A percentile compares a stretch with the other conserved stretches of the same genome.
Conservation (phyloP, 2,329 filamentous ascomycete genomes). For the Ophiostoma angusticollis region DNA sequence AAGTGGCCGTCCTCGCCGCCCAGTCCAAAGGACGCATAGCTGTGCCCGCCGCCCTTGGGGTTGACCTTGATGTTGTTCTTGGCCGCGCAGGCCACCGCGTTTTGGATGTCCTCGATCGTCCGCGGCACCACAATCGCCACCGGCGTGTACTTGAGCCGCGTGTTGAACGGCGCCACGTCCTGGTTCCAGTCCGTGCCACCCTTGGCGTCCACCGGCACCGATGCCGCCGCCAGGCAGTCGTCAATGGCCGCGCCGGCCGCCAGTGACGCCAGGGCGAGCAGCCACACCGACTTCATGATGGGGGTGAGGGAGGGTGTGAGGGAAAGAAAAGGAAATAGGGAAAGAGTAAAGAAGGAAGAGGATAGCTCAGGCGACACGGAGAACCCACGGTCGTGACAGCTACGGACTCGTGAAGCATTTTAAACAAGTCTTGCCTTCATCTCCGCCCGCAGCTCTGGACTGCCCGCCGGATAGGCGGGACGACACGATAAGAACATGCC, state of each 20-base stretch:
- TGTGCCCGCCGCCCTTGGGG: slow-evolving; percentile 38
- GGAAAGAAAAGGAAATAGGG: too few relatives aligned
- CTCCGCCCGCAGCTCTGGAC: too few relatives aligned
- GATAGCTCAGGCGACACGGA: too few relatives aligned
- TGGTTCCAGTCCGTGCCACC: slow-evolving; percentile 16
- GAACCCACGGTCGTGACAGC: too few relatives aligned
- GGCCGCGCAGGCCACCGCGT: slow-evolving; percentile 32
- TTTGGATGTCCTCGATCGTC: slow-evolving; percentile 30
- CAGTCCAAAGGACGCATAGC: slow-evolving; percentile 35
- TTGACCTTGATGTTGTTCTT: slow-evolving; percentile 31
- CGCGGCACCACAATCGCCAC: slow-evolving; percentile 31
- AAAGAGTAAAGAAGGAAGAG: too few relatives aligned
- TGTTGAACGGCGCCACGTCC: slow-evolving; percentile 19
- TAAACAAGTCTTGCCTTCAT: too few relatives aligned
- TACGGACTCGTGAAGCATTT: too few relatives aligned
- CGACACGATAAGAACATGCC: too few relatives aligned
- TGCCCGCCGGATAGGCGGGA: too few relatives aligned
- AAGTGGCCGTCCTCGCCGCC: slow-evolving; percentile 36
- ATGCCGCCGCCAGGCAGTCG: slow-evolving; percentile 18
- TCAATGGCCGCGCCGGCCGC: slow-evolving; percentile 15
- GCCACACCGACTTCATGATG: neutral
- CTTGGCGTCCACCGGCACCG: slow-evolving; percentile 16
- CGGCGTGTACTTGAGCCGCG: slow-evolving; percentile 20
- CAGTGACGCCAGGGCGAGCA: neutral
- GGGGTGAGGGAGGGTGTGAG: too few relatives aligned